Evolutionary conservation across 257 asterid species (phyloP).

Genomic region (Nicotiana attenuata): DNA sequence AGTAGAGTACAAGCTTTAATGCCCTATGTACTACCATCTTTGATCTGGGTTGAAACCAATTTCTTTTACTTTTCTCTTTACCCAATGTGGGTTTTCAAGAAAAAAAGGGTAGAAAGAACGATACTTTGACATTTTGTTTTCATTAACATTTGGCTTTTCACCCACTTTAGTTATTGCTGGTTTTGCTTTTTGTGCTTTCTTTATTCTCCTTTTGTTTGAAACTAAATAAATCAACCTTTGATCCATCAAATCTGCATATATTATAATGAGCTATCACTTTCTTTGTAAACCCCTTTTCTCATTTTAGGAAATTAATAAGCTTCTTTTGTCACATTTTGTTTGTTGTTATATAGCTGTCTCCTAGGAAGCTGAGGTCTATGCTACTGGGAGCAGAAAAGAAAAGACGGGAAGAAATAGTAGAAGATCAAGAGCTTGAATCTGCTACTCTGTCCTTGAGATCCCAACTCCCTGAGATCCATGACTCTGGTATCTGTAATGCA

Average conservation of each 20-base stretch:
- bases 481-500: conserved; percentile 20
- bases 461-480: conserved; percentile 28
- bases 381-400: conserved; percentile 20
- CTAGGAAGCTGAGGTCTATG: conserved; percentile 32
- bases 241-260: conserved; percentile 5
- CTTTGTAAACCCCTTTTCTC: not conserved
- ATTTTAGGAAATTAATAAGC: not conserved
- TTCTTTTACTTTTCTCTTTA: not conserved
- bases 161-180: not conserved
- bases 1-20: not conserved
- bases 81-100: conserved; percentile 8
- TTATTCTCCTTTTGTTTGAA: not conserved
- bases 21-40: not conserved
- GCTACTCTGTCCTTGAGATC: conserved; percentile 30
- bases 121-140: not conserved
- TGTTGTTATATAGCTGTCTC: conserved; percentile 22
- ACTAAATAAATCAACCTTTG: conserved; percentile 1
- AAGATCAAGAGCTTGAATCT: conserved; percentile 29
- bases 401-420: conserved; percentile 9
- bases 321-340: not conserved
- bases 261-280: not conserved
- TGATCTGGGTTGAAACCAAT: not conserved
- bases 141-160: not conserved
- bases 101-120: not conserved
- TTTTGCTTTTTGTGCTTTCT: not conserved